Base-by-base conservation (phyloP, 306 rosid species). In the Luffa acutangula region DNA sequence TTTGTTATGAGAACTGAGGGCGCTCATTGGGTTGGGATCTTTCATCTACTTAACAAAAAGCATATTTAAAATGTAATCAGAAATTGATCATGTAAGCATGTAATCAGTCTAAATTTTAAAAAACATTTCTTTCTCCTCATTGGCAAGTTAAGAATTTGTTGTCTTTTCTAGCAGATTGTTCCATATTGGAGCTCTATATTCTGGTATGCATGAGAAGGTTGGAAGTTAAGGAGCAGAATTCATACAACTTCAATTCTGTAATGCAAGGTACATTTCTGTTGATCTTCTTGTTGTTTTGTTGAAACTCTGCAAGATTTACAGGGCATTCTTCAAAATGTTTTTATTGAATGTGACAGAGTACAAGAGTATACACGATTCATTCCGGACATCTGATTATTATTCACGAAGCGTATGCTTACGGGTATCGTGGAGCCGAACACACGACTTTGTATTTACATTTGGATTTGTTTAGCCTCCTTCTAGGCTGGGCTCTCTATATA, bases 121-220 rank as follows among this genome's bases (percentile, higher is more conserved):
- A 15, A 42, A n/a, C 52, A 69, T 42, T 69, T 69, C 31, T 67
- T 69, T 69, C 31, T 69, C 53, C 34, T 67, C 56, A 45, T 20
- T 45, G 52, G 39, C 4, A 10, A 45, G 10, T 70, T 45, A 49
- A 15, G 46, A 52, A 36, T 56, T 76, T 53, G 33, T 8, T 18
- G 48, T 21, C 33, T 59, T 45, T 25, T 62, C 79, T 82, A 76
- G 60, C 96, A 95, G 98, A 88, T 89, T 91, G 97, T 83, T 92
- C 93, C 77, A 72, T 89, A 74, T 84, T 95, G 86, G 98, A 95
- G 90, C 93, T 95, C 75, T 84, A 92, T 77, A 85, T 95, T 78
- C 80, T 95, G 91, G 96, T 91, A 62, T 91, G 98, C 90, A 88
- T 92, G 97, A 92, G 85, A 89, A 91, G 97, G 83, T 84, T 91